Base-by-base conservation (phyloP, 768 basidiomycete genomes). In the Collybiopsis confluens region DNA sequence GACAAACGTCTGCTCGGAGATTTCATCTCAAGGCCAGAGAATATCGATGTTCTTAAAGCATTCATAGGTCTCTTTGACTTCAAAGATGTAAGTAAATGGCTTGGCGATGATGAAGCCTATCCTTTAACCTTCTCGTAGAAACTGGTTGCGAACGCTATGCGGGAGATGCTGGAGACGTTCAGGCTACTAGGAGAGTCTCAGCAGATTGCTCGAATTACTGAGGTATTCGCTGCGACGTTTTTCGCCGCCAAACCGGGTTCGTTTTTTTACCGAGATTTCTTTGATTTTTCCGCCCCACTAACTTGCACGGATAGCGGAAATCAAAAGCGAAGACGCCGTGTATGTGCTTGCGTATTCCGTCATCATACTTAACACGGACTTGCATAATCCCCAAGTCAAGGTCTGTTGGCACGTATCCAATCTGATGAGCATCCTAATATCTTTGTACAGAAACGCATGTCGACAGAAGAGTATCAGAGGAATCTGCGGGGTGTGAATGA, bases 331-430 rank as follows among this genome's bases (percentile, higher is more conserved):
- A 70, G 97, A 98, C 65, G 91, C 96, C 4, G 90, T 92, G 18
- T 95, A 97, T 68, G 90, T 99, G 7, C 72, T 99, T 23, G 83
- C 96, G 1, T 99, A 86, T 68, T 98, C 97, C 0, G 86, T 99
- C 56, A 98, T 99, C 68, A 82, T 99, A 93, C 81, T 99, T 46
- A 99, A 99, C 70, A 99, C 97, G 7, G 97, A 99, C 71, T 82
- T 85, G 28, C 95, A 98, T 66, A 98, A 91, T 64, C 94, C 95
- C 11, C 93, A 97, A 76, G 81, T 95, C 56, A 74, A 90, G 65
- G 92, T 89, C 65, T 67, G 86, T 62, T 10, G 30, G 62, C 30
- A 58, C 45, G 23, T 24, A 28, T 51, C 46, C 43, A 38, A 43
- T 23, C n/a, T 48, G 45, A 18, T 42, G 37, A 24, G 3, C n/a